A percentile compares a stretch with the other conserved stretches of the same genome.
These are phyloP conservation scores for Yarrowia divulgata DNA, from an alignment of 805 yeast species.

Conservation along the genomic window DNA sequence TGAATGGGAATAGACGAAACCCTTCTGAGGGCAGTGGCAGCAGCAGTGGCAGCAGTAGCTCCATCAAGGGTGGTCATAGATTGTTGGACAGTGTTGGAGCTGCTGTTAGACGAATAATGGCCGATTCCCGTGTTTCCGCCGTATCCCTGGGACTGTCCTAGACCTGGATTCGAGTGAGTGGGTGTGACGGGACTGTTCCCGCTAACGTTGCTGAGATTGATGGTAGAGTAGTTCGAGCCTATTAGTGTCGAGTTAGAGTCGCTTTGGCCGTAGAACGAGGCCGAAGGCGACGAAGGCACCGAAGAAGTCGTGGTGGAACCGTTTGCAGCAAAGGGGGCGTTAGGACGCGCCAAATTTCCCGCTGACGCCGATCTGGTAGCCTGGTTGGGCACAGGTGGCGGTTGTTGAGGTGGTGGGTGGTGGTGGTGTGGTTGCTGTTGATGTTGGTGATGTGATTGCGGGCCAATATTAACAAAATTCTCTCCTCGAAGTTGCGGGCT, in stretches of 20 bases:
- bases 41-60: slow-evolving; percentile 38
- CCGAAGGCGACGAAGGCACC: slow-evolving; percentile 12
- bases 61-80: slow-evolving; percentile 15
- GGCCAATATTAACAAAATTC: slow-evolving; percentile 2
- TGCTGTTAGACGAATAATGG: slow-evolving; percentile 6
- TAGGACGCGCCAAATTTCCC: slow-evolving; percentile 11
- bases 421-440: not conserved
- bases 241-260: slow-evolving; percentile 25
- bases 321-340: slow-evolving; percentile 11
- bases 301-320: not conserved
- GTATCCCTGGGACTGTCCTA: slow-evolving; percentile 8
- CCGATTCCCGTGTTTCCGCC: slow-evolving; percentile 16
- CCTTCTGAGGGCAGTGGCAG: slow-evolving; percentile 28
- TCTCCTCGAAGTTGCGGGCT: slow-evolving; percentile 27
- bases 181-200: slow-evolving; percentile 15
- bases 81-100: slow-evolving; percentile 8
- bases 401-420: not conserved
- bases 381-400: not conserved
- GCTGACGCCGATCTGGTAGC: slow-evolving; percentile 10
- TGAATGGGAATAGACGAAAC: slow-evolving; percentile 30
- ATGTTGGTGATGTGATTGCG: not conserved
- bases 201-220: slow-evolving; percentile 23
- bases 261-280: slow-evolving; percentile 29
- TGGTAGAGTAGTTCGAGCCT: slow-evolving; percentile 21
- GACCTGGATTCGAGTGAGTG: slow-evolving; percentile 22